These are phyloP conservation scores for Aspergillus sp. DNA, from an alignment of 2,329 filamentous ascomycete species.

Conservation along the genomic window DNA sequence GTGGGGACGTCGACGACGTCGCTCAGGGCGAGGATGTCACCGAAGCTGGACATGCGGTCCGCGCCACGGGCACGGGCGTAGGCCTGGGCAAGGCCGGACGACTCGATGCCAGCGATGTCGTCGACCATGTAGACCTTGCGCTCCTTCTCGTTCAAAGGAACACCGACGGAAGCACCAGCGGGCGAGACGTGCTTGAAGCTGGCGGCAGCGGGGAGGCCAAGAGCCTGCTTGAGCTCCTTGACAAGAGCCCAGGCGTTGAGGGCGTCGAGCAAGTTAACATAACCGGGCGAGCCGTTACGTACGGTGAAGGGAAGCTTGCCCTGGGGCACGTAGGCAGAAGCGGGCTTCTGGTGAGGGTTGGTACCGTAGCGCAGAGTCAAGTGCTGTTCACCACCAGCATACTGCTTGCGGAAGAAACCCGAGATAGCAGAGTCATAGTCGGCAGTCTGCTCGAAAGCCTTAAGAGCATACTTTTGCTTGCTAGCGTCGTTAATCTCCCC, in stretches of 20 bases:
- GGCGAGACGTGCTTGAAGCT: slow-evolving; percentile 99
- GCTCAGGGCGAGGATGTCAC: slow-evolving; percentile 89
- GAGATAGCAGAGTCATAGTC: slow-evolving; percentile 94
- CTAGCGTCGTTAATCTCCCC: slow-evolving; percentile 80
- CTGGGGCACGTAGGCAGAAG: slow-evolving; percentile 69
- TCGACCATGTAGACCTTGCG: slow-evolving; percentile 98
- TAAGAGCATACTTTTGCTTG: slow-evolving; percentile 84
- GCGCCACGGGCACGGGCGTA: slow-evolving; percentile 93
- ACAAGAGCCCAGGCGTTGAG: slow-evolving; percentile 96
- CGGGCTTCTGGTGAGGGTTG: slow-evolving; percentile 98
- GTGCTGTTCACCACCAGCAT: slow-evolving; percentile 78
- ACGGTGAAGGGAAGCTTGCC: slow-evolving; percentile 89
- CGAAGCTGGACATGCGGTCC: slow-evolving; percentile 98
- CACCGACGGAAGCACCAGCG: slow-evolving; percentile 87
- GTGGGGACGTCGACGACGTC: slow-evolving; percentile 86
- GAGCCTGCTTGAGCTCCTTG: slow-evolving; percentile 85
- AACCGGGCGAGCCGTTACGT: slow-evolving; percentile 80
- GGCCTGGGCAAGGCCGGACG: slow-evolving; percentile 80
- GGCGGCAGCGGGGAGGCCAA: slow-evolving; percentile 82
- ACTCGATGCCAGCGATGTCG: slow-evolving; percentile 83
- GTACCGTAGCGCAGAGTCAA: slow-evolving; percentile 85
- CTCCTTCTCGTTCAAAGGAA: slow-evolving; percentile 78
- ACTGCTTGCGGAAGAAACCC: slow-evolving; percentile 96
- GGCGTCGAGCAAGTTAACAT: slow-evolving; percentile 94
- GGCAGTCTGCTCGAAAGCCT: slow-evolving; percentile 97